Evolutionary conservation across 2,329 filamentous ascomycete species (phyloP), one percentile per base, ranked within the genome.

Genomic region (Fusarium sambucinum): DNA sequence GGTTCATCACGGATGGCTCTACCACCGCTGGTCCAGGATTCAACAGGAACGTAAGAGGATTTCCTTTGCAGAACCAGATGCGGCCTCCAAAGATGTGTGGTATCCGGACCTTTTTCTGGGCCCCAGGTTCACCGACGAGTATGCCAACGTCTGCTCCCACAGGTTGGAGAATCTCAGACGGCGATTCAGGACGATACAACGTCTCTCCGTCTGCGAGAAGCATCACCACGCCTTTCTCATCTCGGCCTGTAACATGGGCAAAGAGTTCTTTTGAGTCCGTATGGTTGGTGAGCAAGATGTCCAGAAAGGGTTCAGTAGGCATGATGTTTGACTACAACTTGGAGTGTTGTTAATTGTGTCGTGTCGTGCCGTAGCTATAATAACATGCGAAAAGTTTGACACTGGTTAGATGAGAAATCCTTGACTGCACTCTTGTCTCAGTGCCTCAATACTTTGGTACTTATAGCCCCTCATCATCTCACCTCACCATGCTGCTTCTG

Each of bases 1-100:
- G 76, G 76, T 94, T 94, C 32, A 87, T 90, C 27, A 90, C 87
- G 12, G 89, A 90, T 0, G 92, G 92, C 78, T 94, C 91, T 42
- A 94, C 91, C 16, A 94, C 83, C 2, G 87, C 89, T 9, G 92
- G 89, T 17, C 88, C 89, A 27, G 88, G 89, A 77, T 94, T 94
- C 53, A 94, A 77, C 14, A 87, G 81, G 78, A 94, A 94, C 1
- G 84, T 88, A 48, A 94, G 82, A 35, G 84, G 85, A 44, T 79
- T 79, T 69, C 86, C 86, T 61, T 87, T 81, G 57, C 84, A 87
- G 77, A 92, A 91, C 89, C 90, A 94, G 75, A 94, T 87, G 54
- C 92, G 86, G 2, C 87, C 91, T 23, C 90, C 91, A 5, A 86
- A 89, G 27, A 93, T 83, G 63, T 89, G 89, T 13, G 92, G 92